Evolutionary conservation across 2,329 filamentous ascomycete species (phyloP), one percentile per base, ranked within the genome.

Genomic region (Nectriaceae sp.): DNA sequence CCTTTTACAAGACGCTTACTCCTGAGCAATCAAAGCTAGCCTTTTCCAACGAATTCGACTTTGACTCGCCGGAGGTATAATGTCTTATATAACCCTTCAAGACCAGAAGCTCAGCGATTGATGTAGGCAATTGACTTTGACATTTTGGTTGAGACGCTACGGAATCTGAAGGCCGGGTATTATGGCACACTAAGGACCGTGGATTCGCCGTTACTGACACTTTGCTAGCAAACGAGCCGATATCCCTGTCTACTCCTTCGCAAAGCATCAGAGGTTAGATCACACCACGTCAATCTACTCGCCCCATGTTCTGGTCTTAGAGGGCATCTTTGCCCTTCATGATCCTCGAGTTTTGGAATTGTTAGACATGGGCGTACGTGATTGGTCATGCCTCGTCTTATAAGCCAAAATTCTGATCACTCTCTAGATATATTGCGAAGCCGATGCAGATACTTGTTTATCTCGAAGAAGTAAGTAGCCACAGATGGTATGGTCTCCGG

Each of bases 261-360:
- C 90, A 58, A 88, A 96, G 65, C 94, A 99, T 70, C 84, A 89
- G 53, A 84, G 94, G 40, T 69, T 92, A 40, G 78, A 86, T 11
- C 78, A 88, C 56, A 96, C 91, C 0, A 95, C 88, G 0, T 87
- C 89, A 1, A 90, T 99, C 52, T 99, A 99, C 67, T 97, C 94
- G 4, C 94, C 94, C 1, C 94, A 96, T 70, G 94, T 99, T 20
- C 77, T 99, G 21, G 91, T 99, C 40, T 74, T 99, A 13, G 94
- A 99, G 75, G 94, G 94, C 18, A 99, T 99, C 22, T 90, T 99
- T 70, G 94, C 94, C 6, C 76, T 99, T 11, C 91, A 97, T 64
- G 94, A 99, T 64, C 83, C 82, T 20, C 82, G 93, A 50, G 87
- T 99, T 4, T 74, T 94, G 50, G 88, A 95, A 16, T 74, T 99